Evolutionary conservation across 768 basidiomycete genomes (phyloP), one percentile per base, ranked within the genome.

Genomic region (Lyophyllum shimeji): DNA sequence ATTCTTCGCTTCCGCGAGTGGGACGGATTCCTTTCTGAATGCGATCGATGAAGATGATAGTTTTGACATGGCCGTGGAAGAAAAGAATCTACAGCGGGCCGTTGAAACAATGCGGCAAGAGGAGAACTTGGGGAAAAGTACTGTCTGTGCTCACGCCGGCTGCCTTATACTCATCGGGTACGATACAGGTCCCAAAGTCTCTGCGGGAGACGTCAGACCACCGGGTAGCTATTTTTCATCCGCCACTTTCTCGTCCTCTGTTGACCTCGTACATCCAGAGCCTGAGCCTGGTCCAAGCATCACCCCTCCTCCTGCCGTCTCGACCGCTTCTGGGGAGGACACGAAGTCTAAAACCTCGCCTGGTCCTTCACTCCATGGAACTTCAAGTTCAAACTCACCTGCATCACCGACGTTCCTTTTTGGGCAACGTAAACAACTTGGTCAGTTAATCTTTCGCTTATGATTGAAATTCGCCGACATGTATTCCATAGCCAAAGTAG

Each of bases 41-140:
- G 69, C 64, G 25, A 58, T 69, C 44, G 74, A 71, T 11, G 75
- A 74, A 33, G 78, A 79, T 44, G 70, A 74, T 33, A 75, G 75
- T 57, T 77, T 76, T 52, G 74, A 77, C 39, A 57, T 73, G 61
- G 64, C 53, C 29, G 46, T 60, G 4, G 66, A 69, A 45, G 62
- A 64, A 52, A 61, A 56, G 53, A 71, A 61, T 51, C 63, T 56
- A 63, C 65, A 58, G 58, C 61, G 29, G 37, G 52, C 60, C 15
- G 39, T 61, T 18, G 56, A 63, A 33, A 59, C 29, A 13, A 63
- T 57, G 9, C 47, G 46, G 37, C 34, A 40, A 51, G 52, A 54
- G 24, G 49, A 61, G 40, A 45, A 52, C n/a, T n/a, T 18, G 46
- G 27, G 13, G 47, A 46, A 58, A 43, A 27, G 27, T 50, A 56